Evolutionary conservation across 106 monocot genomes (phyloP), one percentile per base, ranked within the genome.

Genomic region (Hemerocallis citrina): DNA sequence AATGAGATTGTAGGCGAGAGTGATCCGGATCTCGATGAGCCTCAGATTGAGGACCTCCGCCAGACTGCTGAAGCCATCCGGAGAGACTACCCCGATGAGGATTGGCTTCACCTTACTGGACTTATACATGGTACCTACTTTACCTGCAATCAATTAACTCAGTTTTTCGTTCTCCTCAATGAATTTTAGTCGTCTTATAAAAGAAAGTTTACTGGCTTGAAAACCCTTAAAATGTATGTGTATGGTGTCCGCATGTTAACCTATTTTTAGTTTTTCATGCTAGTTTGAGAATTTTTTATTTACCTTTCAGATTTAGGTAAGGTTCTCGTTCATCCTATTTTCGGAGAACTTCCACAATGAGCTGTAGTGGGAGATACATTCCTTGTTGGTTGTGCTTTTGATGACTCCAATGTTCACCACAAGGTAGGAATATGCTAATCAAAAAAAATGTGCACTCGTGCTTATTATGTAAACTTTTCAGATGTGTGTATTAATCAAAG

Each of bases 321-420:
- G 71, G 95, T 90, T 50, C 86, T 95, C 41, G 76, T 90, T 12
- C 94, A 95, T 61, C 68, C 50, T 1, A 80, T 39, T 14, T 95
- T 95, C 73, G 94, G 94, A 6, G 41, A 72, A 38, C 89, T 89
- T 49, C 94, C 94, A 15, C 94, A 95, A 37, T 95, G 94, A 89
- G 79, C 90, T 4, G 86, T 90, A 36, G 89, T 95, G 5, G 81
- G 93, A 17, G 93, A 95, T 44, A 86, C 83, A 36, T 95, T 95
- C 55, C 90, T 90, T 15, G 80, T 95, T 7, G 95, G 95, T 15
- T 90, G 95, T 36, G 81, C 76, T 34, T 90, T 72, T 41, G 84
- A 90, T 55, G 61, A 87, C 20, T 76, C 81, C 16, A 95, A 77
- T 47, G 81, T 95, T 30, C 83, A 95, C 28, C 35, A 77, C 65